Percentiles rank a stretch among this genome's conserved stretches.
Evolutionary conservation across 1,284 basidiomycete species (phyloP).

Genomic region (Pyrrhoderma noxium): DNA sequence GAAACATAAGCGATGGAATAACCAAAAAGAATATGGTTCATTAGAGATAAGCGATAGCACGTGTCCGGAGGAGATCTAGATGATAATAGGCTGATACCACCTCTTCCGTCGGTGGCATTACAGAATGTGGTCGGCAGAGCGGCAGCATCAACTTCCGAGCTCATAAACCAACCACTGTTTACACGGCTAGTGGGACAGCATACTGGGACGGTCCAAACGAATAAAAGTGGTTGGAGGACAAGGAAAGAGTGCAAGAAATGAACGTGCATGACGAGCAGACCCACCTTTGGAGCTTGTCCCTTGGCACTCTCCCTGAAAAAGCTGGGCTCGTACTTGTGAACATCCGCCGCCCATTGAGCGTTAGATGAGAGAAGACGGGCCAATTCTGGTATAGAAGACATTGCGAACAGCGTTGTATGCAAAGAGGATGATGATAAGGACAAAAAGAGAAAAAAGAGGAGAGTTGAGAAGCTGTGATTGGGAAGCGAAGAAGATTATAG

Average conservation of each 20-base stretch:
- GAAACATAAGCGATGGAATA: background rate
- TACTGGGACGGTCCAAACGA: too few species aligned
- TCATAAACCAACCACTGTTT: too few species aligned
- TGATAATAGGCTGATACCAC: too few species aligned
- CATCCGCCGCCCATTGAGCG: constrained; percentile 53
- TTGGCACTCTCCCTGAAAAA: constrained; percentile 56
- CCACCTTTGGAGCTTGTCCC: constrained; percentile 68
- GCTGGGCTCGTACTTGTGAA: constrained; percentile 46
- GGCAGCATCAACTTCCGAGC: too few species aligned
- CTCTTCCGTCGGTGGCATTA: too few species aligned
- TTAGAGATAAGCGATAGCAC: too few species aligned
- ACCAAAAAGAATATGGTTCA: background rate
- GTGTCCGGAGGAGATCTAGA: too few species aligned
- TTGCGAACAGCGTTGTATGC: background rate
- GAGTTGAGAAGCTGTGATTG: background rate
- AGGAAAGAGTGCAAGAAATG: background rate
- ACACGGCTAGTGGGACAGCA: too few species aligned
- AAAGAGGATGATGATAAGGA: constrained; percentile 1
- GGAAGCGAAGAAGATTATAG: background rate
- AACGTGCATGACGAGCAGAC: constrained; percentile 16
- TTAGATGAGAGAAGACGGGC: constrained; percentile 48
- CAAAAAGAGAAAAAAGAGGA: background rate
- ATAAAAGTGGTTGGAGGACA: too few species aligned
- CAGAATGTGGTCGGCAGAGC: too few species aligned
- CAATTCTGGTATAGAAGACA: constrained; percentile 28